phyloP scores from a whole-genome alignment of 352 stramenopile genomes.

The Phytopythium mirpurense region DNA sequence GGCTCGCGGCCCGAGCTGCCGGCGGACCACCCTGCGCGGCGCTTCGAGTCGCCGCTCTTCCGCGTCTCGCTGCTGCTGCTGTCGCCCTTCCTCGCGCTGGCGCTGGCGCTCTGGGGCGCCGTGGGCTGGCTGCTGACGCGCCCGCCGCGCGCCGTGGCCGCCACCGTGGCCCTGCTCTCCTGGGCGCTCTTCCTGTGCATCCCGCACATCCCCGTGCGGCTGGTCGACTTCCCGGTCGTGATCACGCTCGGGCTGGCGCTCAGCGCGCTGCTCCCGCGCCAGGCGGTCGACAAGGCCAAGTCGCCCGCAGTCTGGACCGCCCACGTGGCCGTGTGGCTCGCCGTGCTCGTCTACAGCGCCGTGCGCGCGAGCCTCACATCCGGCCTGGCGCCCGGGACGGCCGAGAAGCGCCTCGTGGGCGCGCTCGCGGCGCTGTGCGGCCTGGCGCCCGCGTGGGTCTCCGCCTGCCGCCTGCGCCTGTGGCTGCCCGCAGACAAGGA shows the following conservation, averaged over 20 bases:
- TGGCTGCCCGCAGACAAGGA: constrained; percentile 54
- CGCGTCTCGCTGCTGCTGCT: constrained; percentile 29
- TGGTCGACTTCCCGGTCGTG: constrained; percentile 61
- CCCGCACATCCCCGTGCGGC: constrained; percentile 31
- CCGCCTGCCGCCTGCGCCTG: constrained; percentile 36
- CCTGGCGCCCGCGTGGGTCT: constrained; percentile 44
- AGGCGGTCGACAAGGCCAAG: constrained; percentile 5
- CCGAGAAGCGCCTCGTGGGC: constrained; percentile 28
- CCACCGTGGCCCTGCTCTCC: constrained; percentile 15
- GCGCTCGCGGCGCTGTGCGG: constrained; percentile 35
- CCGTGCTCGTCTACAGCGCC: constrained; percentile 41
- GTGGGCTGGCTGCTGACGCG: constrained; percentile 47
- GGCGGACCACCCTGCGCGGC: constrained; percentile 9
- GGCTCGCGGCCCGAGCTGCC: constrained; percentile 14
- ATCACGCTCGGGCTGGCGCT: constrained; percentile 28
- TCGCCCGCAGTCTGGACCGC: constrained; percentile 9
- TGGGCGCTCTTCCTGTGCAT: constrained; percentile 55
- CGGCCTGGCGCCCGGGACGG: constrained; percentile 24
- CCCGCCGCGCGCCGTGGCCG: constrained; percentile 26
- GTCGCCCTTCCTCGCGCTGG: constrained; percentile 34
- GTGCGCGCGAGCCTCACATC: constrained; percentile 31
- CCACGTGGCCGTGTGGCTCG: constrained; percentile 17
- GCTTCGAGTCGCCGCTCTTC: constrained; percentile 10
- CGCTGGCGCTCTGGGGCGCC: constrained; percentile 52
- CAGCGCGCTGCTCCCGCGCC: constrained; percentile 21